Conservation (phyloP, 805 yeast genomes). For the Suhomyces sp. region DNA sequence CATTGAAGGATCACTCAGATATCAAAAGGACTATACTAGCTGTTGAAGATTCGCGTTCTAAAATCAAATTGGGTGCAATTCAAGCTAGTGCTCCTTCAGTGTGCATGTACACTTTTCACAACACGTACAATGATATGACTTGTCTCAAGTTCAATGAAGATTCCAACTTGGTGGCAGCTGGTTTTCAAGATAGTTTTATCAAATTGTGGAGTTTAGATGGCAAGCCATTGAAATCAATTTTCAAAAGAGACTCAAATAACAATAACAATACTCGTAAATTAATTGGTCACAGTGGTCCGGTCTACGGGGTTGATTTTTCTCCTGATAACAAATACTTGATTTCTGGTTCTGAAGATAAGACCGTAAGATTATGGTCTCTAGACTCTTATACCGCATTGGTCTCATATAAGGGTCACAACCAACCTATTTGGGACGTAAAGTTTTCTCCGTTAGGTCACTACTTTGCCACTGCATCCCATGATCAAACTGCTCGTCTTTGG, state of each 20-base stretch:
- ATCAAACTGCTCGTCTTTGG: conserved; percentile 97
- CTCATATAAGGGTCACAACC: conserved; percentile 93
- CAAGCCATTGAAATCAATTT: conserved; percentile 65
- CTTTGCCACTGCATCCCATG: conserved; percentile 97
- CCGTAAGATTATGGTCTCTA: conserved; percentile 90
- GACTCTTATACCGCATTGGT: conserved; percentile 89
- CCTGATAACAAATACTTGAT: conserved; percentile 84
- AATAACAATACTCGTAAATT: conserved; percentile 53
- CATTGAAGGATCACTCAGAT: conserved; percentile 77
- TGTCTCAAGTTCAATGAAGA: conserved; percentile 85
- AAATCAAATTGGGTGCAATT: conserved; percentile 62
- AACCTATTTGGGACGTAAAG: conserved; percentile 96
- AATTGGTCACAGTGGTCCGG: conserved; percentile 93
- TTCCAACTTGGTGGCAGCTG: conserved; percentile 84
- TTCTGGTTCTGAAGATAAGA: conserved; percentile 86
- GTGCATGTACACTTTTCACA: conserved; percentile 97
- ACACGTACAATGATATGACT: conserved; percentile 87
- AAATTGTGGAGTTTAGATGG: conserved; percentile 95
- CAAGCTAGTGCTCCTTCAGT: conserved; percentile 90
- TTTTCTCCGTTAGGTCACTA: conserved; percentile 96
- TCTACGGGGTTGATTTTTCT: conserved; percentile 84
- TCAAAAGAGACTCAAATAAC: conserved; percentile 54
- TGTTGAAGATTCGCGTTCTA: conserved; percentile 79
- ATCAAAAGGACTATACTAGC: conserved; percentile 73
- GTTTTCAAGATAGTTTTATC: conserved; percentile 88